Evolutionary conservation across 177 flowering plant genomes (phyloP).

Genomic region (Vitis hybrid): DNA sequence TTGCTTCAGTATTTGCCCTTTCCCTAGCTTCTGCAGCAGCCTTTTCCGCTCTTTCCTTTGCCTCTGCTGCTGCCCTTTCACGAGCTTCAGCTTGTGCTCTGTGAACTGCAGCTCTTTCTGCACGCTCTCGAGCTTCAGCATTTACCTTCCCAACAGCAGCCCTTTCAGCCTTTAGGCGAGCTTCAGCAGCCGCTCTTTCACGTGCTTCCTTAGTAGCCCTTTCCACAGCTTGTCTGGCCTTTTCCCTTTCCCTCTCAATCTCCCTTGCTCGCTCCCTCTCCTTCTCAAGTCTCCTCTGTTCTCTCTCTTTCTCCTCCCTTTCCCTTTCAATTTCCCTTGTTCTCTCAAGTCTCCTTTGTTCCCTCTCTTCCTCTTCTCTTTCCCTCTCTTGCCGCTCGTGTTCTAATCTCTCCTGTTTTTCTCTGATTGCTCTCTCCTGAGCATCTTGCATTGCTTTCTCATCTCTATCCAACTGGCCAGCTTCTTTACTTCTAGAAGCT

Average conservation of each 20-base stretch:
- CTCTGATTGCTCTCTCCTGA: conserved; percentile 50
- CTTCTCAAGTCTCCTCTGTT: conserved; percentile 44
- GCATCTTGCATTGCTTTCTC: conserved; percentile 45
- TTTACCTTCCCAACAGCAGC: conserved; percentile 59
- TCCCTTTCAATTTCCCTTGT: conserved; percentile 47
- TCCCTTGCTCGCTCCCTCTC: conserved; percentile 50
- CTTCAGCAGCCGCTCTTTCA: conserved; percentile 76
- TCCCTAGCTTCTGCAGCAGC: conserved; percentile 63
- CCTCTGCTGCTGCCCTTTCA: conserved; percentile 72
- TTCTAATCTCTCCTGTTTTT: conserved; percentile 58
- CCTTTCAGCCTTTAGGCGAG: conserved; percentile 53
- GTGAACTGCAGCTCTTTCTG: conserved; percentile 83
- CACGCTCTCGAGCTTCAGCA: conserved; percentile 70
- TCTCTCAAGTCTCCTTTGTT: conserved; percentile 47
- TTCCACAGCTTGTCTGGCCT: conserved; percentile 78
- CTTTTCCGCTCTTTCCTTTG: conserved; percentile 55
- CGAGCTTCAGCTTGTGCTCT: conserved; percentile 92
- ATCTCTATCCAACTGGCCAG: conserved; percentile 46
- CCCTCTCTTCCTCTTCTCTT: conserved; percentile 65
- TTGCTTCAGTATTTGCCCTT: conserved; percentile 54
- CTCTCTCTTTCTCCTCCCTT: conserved; percentile 41
- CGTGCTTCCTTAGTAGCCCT: conserved; percentile 87
- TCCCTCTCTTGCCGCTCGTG: conserved; percentile 58
- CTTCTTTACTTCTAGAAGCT: conserved; percentile 60
- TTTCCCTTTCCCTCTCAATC: conserved; percentile 56